phyloP scores from a whole-genome alignment of 805 yeast genomes.

The Cyberlindnera meyerae region DNA sequence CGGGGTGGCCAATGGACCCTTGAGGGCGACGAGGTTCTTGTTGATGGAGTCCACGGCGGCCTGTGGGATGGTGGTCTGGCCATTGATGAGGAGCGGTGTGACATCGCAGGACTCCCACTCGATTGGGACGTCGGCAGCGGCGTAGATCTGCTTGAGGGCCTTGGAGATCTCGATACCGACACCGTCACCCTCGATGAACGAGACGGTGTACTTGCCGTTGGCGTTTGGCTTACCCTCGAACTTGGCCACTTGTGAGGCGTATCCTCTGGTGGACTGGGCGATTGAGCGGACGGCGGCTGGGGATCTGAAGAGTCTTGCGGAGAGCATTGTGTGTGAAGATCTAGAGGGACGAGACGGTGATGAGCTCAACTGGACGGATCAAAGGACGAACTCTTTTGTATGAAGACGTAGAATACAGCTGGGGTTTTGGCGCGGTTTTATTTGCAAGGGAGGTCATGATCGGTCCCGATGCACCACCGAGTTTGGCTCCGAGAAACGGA shows the following conservation, averaged over 20 bases:
- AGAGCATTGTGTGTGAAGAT: slow-evolving; percentile 11
- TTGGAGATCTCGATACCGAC: slow-evolving; percentile 94
- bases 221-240: slow-evolving; percentile 60
- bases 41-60: slow-evolving; percentile 90
- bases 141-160: slow-evolving; percentile 87
- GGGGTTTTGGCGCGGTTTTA: slow-evolving; percentile 6
- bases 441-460: slow-evolving; percentile 1
- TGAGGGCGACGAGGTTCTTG: slow-evolving; percentile 89
- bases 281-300: slow-evolving; percentile 13
- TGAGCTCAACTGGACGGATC: no score
- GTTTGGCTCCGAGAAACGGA: slow-evolving; percentile 9
- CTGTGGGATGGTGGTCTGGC: slow-evolving; percentile 89
- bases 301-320: slow-evolving; percentile 14
- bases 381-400: background rate
- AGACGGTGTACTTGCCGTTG: slow-evolving; percentile 86
- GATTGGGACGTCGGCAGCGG: slow-evolving; percentile 92
- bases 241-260: slow-evolving; percentile 53
- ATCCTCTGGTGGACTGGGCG: slow-evolving; percentile 22
- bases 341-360: no score
- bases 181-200: slow-evolving; percentile 98
- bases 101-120: slow-evolving; percentile 98
- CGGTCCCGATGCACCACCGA: slow-evolving; percentile 5
- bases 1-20: slow-evolving; percentile 98
- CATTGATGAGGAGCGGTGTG: slow-evolving; percentile 86
- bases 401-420: background rate